Conservation (phyloP, 306 rosid genomes). For the Casuarina glauca region DNA sequence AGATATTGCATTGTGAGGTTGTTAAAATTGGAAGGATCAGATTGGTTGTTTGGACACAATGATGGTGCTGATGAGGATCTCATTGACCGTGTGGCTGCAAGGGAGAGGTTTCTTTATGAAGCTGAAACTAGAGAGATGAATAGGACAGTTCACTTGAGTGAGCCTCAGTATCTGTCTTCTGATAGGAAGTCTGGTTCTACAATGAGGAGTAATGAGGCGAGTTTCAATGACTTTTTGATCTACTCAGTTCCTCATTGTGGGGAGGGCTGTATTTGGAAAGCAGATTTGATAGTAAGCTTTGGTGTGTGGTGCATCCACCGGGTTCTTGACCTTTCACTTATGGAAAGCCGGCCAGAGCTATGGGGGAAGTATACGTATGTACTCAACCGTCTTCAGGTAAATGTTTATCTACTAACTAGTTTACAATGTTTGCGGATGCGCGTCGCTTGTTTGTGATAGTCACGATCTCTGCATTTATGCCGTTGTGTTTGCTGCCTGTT, state of each 20-base stretch:
- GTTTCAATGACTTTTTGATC: slow-evolving; percentile 36
- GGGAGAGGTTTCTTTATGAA: slow-evolving; percentile 77
- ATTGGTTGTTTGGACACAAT: slow-evolving; percentile 82
- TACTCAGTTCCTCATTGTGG: slow-evolving; percentile 83
- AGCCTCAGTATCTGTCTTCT: slow-evolving; percentile 49
- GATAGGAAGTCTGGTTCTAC: slow-evolving; percentile 52
- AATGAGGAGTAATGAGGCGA: slow-evolving; percentile 43
- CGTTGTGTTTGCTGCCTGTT: slow-evolving; percentile 4
- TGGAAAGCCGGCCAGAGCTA: slow-evolving; percentile 99
- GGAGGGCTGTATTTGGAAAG: slow-evolving; percentile 88
- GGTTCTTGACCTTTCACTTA: slow-evolving; percentile 76
- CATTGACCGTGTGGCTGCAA: slow-evolving; percentile 80
- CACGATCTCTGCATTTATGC: slow-evolving; percentile 1
- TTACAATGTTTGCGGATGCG: slow-evolving; percentile 3
- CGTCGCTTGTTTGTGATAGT: slow-evolving; percentile 8
- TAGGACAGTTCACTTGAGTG: slow-evolving; percentile 41
- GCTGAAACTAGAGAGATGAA: slow-evolving; percentile 71
- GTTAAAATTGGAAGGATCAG: slow-evolving; percentile 90
- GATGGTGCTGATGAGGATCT: slow-evolving; percentile 95
- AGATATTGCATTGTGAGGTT: slow-evolving; percentile 79
- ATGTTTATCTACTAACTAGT: slow-evolving; percentile 1
- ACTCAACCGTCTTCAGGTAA: slow-evolving; percentile 97
- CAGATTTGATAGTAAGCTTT: slow-evolving; percentile 79
- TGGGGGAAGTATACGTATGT: slow-evolving; percentile 97
- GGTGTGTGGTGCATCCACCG: slow-evolving; percentile 99